These are phyloP conservation scores for Parastagonospora nodorum DNA, from an alignment of 2,329 filamentous ascomycete species.

Conservation along the genomic window DNA sequence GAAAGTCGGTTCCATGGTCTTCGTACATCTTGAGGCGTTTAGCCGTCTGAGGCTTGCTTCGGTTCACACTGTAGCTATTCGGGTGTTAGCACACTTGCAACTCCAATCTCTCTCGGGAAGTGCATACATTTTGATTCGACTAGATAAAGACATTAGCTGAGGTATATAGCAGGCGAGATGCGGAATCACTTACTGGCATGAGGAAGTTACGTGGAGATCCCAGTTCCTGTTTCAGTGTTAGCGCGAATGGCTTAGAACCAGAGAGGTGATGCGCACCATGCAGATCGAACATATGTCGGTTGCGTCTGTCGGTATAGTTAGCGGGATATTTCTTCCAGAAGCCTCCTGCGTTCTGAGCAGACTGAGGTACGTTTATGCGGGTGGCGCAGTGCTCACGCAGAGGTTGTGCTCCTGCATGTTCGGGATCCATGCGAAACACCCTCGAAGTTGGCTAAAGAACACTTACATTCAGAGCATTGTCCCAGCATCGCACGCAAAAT, in stretches of 20 bases:
- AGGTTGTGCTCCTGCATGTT: background rate
- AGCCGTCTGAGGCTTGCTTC: conserved; percentile 54
- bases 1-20: conserved; percentile 52
- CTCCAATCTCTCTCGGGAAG: background rate
- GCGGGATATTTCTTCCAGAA: conserved; percentile 9
- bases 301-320: conserved; percentile 42
- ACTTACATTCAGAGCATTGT: conserved; percentile 51
- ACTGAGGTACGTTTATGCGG: conserved; percentile 1
- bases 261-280: conserved; percentile 41
- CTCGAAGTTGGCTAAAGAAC: conserved; percentile 20
- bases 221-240: conserved; percentile 60
- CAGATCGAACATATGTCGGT: conserved; percentile 50
- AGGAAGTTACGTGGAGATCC: conserved; percentile 68
- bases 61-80: conserved; percentile 67
- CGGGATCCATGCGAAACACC: background rate
- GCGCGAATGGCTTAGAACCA: conserved; percentile 5
- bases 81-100: background rate
- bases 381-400: background rate
- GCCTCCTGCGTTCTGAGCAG: background rate
- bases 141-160: conserved; percentile 14
- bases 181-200: conserved; percentile 54
- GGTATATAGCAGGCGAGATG: background rate
- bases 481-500: conserved; percentile 51
- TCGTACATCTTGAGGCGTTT: conserved; percentile 59
- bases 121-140: conserved; percentile 49